Evolutionary conservation across 768 basidiomycete species (phyloP).

Genomic region (Pluteus cervinus): DNA sequence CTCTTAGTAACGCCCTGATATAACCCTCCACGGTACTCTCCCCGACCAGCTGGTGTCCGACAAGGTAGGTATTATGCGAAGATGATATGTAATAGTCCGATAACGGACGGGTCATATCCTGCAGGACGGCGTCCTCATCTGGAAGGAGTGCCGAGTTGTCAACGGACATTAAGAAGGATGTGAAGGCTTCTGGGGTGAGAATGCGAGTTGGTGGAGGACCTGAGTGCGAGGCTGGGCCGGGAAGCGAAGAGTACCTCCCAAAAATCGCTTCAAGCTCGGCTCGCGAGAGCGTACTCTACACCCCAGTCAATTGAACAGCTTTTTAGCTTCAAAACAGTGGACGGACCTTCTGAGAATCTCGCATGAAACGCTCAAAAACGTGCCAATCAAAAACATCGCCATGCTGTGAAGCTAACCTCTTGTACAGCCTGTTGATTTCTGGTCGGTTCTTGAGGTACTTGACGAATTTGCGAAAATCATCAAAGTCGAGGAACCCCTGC

Average conservation of each 20-base stretch:
- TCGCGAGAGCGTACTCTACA: constrained; percentile 31
- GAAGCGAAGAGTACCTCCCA: constrained; percentile 26
- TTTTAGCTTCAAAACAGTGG: constrained; percentile 2
- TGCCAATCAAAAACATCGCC: constrained; percentile 31
- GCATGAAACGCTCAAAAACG: constrained; percentile 43
- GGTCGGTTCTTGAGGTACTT: constrained; percentile 78
- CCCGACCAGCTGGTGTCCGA: constrained; percentile 83
- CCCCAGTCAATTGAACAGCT: neutral
- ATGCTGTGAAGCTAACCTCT: constrained; percentile 27
- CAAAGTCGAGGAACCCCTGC: constrained; percentile 66
- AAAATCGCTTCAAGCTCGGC: constrained; percentile 32
- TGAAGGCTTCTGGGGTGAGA: constrained; percentile 62
- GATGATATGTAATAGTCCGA: constrained; percentile 89
- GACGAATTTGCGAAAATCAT: constrained; percentile 80
- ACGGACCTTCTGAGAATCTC: constrained; percentile 37
- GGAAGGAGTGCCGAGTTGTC: constrained; percentile 62
- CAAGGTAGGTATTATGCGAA: constrained; percentile 89
- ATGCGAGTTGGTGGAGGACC: constrained; percentile 14
- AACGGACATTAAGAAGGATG: constrained; percentile 72
- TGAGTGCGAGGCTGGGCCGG: constrained; percentile 6
- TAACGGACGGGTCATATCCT: constrained; percentile 88
- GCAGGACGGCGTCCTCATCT: constrained; percentile 40
- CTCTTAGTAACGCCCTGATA: constrained; percentile 82
- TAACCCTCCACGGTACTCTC: constrained; percentile 90
- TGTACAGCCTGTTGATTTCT: constrained; percentile 68